Evolutionary conservation across 164 flowering plant genomes (phyloP), one percentile per base, ranked within the genome.

Genomic region (Magnolia officinalis): DNA sequence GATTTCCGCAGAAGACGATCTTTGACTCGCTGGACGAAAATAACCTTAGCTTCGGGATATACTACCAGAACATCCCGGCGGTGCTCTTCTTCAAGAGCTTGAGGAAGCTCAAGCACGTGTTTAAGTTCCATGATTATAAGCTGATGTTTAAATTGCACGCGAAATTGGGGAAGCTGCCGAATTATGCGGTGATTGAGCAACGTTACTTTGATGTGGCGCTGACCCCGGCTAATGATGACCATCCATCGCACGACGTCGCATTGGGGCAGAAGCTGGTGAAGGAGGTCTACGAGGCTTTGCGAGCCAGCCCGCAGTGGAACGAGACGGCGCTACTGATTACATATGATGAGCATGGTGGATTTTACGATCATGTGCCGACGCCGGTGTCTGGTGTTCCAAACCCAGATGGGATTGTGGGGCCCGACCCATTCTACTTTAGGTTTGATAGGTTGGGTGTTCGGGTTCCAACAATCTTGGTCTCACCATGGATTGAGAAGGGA

Each of bases 281-380:
- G 91, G 98, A 95, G 83, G 96, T 95, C 63, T 95, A 95, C 67
- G 99, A 95, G 89, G 88, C 86, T 0, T 80, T 95, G 83, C 82
- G 99, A 81, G 81, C 86, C 4, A 91, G 98, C 73, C 97, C 97
- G 1, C 98, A 95, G 84, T 95, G 98, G 98, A 88, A 93, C 14
- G 98, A 95, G 77, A 87, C 83, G 85, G 94, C 93, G 0, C 31
- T 95, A 75, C 72, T 95, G 85, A 91, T 95, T 19, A 93, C 98
- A 2, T 95, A 95, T 77, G 98, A 95, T 83, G 98, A 95, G 81
- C 98, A 95, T 77, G 98, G 98, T 6, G 98, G 98, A 55, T 95
- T 95, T 71, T 95, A 84, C 75, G 98, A 95, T 83, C 98, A 95
- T 82, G 98, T 92, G 68, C 95, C 98, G 0, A 93, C 98, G 0